Evolutionary conservation across 352 stramenopile species (phyloP), one percentile per base, ranked within the genome.

Genomic region (Globisporangium rhizosaccharum): DNA sequence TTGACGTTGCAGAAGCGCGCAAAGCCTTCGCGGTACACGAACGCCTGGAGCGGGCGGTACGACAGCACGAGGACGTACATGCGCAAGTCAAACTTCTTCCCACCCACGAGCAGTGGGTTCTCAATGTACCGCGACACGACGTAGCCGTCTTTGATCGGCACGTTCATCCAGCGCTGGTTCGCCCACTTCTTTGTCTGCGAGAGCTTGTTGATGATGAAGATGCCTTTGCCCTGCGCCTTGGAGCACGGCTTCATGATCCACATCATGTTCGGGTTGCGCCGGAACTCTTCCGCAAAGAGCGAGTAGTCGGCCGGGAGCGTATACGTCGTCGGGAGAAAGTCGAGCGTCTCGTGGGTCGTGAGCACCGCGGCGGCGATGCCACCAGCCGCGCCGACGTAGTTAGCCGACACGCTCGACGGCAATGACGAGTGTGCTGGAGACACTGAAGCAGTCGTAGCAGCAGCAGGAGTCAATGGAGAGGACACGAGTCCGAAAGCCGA

Each of bases 171-270:
- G 20, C 73, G 77, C 45, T 82, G 73, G 58, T 88, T 93, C 6
- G 76, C 81, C 89, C 90, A 97, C 53, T 96, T 91, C 61, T 94
- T 96, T 51, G 91, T 92, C 63, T 97, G 91, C 3, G 87, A 89
- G 12, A 97, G 76, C 51, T 96, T 96, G 60, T 94, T 97, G 56
- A 97, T 87, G 62, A 97, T 94, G 65, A 97, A 97, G 45, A 97
- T 97, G 28, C 91, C 90, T 59, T 96, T 96, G 20, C 91, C 91
- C 70, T 97, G 91, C 0, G 90, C 88, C 18, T 82, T 75, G 17
- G 83, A 93, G 26, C 82, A 94, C 1, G 92, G 92, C 56, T 98
- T 98, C 92, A 98, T 97, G 67, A 98, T 98, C 92, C 92, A 98
- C 82, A 92, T 93, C 18, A 71, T 71, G 70, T 92, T 88, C 15